Evolutionary conservation across 2,329 filamentous ascomycete species (phyloP), one percentile per base, ranked within the genome.

Genomic region (Verticillium albo-atrum): DNA sequence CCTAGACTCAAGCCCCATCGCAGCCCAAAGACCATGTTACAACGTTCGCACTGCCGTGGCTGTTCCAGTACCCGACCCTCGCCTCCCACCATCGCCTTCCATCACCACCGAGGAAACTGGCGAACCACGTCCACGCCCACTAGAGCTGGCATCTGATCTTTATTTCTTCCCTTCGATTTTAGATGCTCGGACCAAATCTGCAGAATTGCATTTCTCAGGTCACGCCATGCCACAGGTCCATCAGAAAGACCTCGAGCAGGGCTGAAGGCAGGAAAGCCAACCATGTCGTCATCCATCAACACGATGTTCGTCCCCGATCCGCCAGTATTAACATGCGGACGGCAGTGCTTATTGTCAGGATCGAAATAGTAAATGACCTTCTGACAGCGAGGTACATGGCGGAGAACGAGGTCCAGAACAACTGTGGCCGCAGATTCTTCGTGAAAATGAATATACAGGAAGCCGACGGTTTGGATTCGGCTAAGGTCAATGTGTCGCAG

Each of bases 301-400:
- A 30, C 23, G 15, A 56, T 58, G 4, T 6, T 20, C 6, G 32
- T 42, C 20, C 60, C 30, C 32, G 60, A 58, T 32, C 30, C 30
- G 9, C 30, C 30, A n/a, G 50, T 32, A 60, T 37, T 47, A 10
- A 56, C 51, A 42, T 52, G 52, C 27, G 58, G 54, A 9, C 56
- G 37, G 30, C 54, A 37, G 53, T 51, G 35, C 58, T 53, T 52
- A 14, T 55, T 60, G 30, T 63, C 62, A 15, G 58, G 54, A n/a
- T 56, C 55, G 42, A 60, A 59, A 23, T 60, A 53, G 26, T 62
- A 37, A 25, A 63, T 57, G 25, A 63, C n/a, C 50, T 60, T 50
- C 55, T 56, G 61, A 37, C 62, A 63, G 14, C 56, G 58, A 4
- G 56, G 58, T 32, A 56, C 56, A 32, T 62, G 56, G 23, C 54